These are phyloP conservation scores for Blepharisma undulans DNA, from an alignment of 169 alveolate genomes.

Conservation along the genomic window DNA sequence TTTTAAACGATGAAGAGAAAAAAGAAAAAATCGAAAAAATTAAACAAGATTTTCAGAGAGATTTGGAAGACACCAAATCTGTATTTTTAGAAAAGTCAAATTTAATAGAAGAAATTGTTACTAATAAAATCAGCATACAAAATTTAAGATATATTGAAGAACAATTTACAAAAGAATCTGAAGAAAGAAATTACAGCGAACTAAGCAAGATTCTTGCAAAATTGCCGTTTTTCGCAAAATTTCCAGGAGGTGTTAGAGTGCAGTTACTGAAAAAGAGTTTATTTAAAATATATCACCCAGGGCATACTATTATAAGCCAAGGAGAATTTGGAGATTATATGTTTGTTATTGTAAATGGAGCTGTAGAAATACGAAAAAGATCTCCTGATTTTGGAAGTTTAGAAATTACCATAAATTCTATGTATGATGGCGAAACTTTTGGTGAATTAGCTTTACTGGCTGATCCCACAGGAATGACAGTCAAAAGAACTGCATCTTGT, in stretches of 20 bases:
- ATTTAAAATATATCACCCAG: slow-evolving; percentile 46
- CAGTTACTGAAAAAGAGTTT: neutral
- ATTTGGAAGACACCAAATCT: neutral
- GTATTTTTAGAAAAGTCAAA: neutral
- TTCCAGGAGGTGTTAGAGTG: neutral
- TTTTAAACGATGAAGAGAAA: neutral
- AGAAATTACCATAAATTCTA: neutral
- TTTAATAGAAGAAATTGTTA: neutral
- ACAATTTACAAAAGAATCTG: neutral
- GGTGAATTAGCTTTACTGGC: slow-evolving; percentile 14
- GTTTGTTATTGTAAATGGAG: slow-evolving; percentile 64
- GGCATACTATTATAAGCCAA: slow-evolving; percentile 53
- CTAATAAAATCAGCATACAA: neutral
- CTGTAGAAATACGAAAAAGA: slow-evolving; percentile 41
- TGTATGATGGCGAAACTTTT: slow-evolving; percentile 30
- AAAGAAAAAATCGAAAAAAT: neutral
- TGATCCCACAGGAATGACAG: neutral
- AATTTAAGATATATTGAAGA: neutral
- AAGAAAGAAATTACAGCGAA: neutral
- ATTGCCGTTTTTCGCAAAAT: slow-evolving; percentile 13
- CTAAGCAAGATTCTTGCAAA: neutral
- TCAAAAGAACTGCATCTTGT: slow-evolving; percentile 9
- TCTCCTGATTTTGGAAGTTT: neutral
- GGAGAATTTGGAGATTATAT: slow-evolving; percentile 65
- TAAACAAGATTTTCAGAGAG: neutral